Evolutionary conservation across 805 yeast species (phyloP), one percentile per base, ranked within the genome.

Genomic region (Saturnispora besseyi): DNA sequence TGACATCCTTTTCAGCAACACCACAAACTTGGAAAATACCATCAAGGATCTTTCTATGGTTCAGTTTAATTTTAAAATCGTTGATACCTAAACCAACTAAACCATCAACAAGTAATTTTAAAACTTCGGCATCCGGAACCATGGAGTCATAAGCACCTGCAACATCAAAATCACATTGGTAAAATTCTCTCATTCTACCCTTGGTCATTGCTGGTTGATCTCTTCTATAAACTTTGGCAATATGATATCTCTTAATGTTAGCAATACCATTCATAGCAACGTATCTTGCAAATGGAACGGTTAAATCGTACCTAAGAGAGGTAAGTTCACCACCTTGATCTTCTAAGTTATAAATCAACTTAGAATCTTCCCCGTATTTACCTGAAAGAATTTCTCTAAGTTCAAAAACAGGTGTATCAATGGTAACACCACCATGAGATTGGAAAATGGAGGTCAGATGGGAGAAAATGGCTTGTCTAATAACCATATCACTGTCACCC

Each of bases 141-240:
- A 93, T 93, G 29, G 82, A 62, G 62, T 93, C 99, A 66, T 85
- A 91, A 51, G 67, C 69, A 48, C 99, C 99, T 22, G 99, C 99
- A 62, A 93, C 75, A 68, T 93, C 99, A 61, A 93, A 87, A 72
- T 93, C 99, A 74, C 99, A 93, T 72, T 93, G 99, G 69, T 93
- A 93, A 63, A 93, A 93, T 70, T 93, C 99, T 78, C 99, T 86
- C 99, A 93, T 93, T 70, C 99, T 81, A 54, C 99, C 99, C 70
- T 93, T 93, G 46, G 98, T 91, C 99, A 93, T 93, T 8, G 99
- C 99, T 5, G 99, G 99, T 70, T 93, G 99, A 66, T 93, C 99
- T 71, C 99, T 85, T 73, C 99, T 82, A 71, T 93, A 93, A 49
- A 93, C 99, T 68, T 93, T 93, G 59, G 99, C 99, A 56, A 93